Percentiles rank a stretch among this genome's conserved stretches.
Evolutionary conservation across 441 rosid genomes (phyloP).

Genomic region (Biscutella laevigata): DNA sequence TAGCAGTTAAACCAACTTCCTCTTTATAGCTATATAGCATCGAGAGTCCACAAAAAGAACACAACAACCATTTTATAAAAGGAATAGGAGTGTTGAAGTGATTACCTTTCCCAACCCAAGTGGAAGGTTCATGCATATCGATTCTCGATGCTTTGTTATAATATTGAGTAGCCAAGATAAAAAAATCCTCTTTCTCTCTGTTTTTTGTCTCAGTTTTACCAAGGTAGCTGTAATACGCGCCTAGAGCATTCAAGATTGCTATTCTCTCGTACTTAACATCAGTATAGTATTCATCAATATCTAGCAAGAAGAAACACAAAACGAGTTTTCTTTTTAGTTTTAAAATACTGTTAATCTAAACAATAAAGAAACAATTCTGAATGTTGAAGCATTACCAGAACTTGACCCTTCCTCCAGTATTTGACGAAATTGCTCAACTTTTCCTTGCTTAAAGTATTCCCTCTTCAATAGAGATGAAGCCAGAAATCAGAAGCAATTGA

Average conservation of each 20-base stretch:
- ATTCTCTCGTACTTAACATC: conserved; percentile 95
- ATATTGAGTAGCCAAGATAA: conserved; percentile 73
- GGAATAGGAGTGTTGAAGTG: neutral
- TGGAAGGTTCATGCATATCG: conserved; percentile 96
- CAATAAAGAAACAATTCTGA: neutral
- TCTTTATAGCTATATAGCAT: neutral
- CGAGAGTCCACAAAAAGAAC: neutral
- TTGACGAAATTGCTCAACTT: conserved; percentile 83
- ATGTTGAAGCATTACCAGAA: conserved; percentile 38
- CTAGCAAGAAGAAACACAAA: conserved; percentile 29
- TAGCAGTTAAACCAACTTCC: neutral
- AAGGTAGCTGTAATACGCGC: conserved; percentile 85
- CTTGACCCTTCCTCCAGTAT: conserved; percentile 97
- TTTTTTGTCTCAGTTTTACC: conserved; percentile 86
- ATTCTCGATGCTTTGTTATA: conserved; percentile 93
- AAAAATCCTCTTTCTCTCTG: conserved; percentile 88
- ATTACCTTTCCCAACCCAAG: conserved; percentile 99
- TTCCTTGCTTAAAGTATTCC: conserved; percentile 95
- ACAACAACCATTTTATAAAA: neutral
- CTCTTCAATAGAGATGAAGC: conserved; percentile 43
- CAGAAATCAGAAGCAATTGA: conserved; percentile 6
- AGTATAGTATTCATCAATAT: conserved; percentile 94
- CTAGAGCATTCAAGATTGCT: conserved; percentile 89
- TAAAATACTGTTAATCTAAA: neutral
- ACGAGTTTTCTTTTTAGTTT: neutral